Base-by-base conservation (phyloP, 2,329 filamentous ascomycete genomes). In the Ascochyta lentis region DNA sequence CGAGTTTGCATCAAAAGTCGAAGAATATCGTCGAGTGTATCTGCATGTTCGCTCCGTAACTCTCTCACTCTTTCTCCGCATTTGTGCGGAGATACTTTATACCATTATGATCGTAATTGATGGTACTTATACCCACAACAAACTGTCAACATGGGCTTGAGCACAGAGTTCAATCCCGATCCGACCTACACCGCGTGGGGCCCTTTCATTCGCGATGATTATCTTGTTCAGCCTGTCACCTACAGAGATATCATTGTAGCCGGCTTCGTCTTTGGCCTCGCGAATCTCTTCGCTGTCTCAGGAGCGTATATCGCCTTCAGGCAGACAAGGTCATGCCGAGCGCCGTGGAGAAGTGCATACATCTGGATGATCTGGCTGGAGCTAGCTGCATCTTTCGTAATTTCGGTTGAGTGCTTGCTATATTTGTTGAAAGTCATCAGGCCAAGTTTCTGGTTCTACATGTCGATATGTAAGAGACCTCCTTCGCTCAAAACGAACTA, bases 321-420 rank as follows among this genome's bases (percentile, higher is more conserved):
- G 50, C 71, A 63, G 59, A 76, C 49, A 43, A 67, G 43, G 49
- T 40, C 52, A 13, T 66, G 63, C 24, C 61, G 61, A 5, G 50
- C 37, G 51, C 57, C 70, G 7, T 56, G 59, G 35, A 61, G 59
- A 15, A 79, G 77, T 45, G 58, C 65, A 0, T 81, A 81, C 50
- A 70, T 82, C 0, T 77, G 75, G 70, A 78, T 82, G 77, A 73
- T 82, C 46, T 82, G 80, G 80, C 49, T 75, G 6, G 80, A 82
- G 63, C 71, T 81, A 7, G 15, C 70, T 3, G 78, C 78, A 3
- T 80, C 76, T 24, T 60, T 79, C 7, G 64, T 69, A 13, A 79
- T 82, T 38, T 71, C 68, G 4, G 53, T 79, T 24, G 68, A 80
- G 24, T 73, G 72, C 48, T 64, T 70, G 53, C 43, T 76, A 13